These are phyloP conservation scores for Fraxinus sp. DNA, from an alignment of 305 asterid genomes.

Conservation along the genomic window DNA sequence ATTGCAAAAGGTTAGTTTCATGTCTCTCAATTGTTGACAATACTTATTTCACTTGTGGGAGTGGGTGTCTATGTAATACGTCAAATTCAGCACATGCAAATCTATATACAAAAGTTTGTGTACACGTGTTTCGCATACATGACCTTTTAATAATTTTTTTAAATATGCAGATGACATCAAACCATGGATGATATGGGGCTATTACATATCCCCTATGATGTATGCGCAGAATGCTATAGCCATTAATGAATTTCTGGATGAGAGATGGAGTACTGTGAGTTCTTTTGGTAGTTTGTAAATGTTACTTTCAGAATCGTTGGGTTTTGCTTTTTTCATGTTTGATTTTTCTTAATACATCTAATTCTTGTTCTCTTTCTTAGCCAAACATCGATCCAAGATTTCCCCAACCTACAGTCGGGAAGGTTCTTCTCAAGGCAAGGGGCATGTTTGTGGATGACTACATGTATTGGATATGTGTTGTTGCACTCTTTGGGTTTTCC, in stretches of 20 bases:
- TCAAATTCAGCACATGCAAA: background rate
- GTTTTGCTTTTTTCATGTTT: conserved; percentile 4
- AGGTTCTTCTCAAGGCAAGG: conserved; percentile 76
- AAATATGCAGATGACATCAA: conserved; percentile 62
- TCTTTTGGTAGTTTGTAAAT: conserved; percentile 8
- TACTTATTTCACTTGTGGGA: conserved; percentile 1
- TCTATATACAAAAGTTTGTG: background rate
- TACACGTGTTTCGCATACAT: background rate
- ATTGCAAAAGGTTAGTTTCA: conserved; percentile 67
- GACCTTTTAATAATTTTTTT: background rate
- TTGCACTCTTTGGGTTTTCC: conserved; percentile 79
- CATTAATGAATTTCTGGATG: conserved; percentile 77
- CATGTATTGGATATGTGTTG: conserved; percentile 75
- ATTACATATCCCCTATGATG: conserved; percentile 79
- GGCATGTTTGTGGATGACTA: conserved; percentile 77
- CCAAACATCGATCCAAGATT: conserved; percentile 53
- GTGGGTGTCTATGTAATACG: background rate
- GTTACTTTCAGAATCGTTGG: background rate
- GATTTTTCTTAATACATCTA: conserved; percentile 8
- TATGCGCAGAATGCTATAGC: conserved; percentile 86
- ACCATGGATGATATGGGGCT: conserved; percentile 90
- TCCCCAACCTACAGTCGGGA: conserved; percentile 69
- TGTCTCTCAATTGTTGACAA: background rate
- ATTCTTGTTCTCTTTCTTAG: conserved; percentile 36
- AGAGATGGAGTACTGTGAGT: conserved; percentile 89